phyloP scores from a whole-genome alignment of 345 rosid genomes.

The Eutrema yunnanense region DNA sequence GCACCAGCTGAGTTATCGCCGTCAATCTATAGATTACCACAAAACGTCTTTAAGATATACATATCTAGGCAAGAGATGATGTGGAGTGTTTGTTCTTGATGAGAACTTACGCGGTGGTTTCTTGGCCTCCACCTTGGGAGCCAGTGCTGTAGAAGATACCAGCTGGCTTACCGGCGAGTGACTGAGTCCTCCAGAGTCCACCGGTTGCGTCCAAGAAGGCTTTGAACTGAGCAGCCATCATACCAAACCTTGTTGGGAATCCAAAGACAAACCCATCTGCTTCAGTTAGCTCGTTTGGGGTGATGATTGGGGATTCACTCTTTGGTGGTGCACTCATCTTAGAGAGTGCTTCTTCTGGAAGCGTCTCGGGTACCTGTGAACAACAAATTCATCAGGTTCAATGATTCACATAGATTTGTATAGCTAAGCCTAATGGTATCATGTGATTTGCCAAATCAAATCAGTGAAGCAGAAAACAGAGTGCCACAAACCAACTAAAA shows the following conservation, averaged over 20 bases:
- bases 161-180: conserved; percentile 95
- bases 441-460: neutral
- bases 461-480: neutral
- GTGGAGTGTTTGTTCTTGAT: neutral
- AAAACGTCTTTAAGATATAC: neutral
- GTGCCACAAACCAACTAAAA: neutral
- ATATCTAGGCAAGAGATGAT: neutral
- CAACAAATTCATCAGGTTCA: conserved; percentile 4
- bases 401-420: neutral
- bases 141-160: conserved; percentile 97
- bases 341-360: conserved; percentile 69
- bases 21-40: conserved; percentile 52
- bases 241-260: conserved; percentile 96
- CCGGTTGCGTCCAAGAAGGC: conserved; percentile 95
- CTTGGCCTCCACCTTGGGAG: conserved; percentile 99
- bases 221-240: conserved; percentile 99
- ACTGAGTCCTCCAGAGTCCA: conserved; percentile 87
- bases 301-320: conserved; percentile 70
- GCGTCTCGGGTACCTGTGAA: conserved; percentile 80
- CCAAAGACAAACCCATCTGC: conserved; percentile 91
- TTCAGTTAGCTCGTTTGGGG: conserved; percentile 70
- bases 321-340: conserved; percentile 94
- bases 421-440: neutral
- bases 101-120: conserved; percentile 81
- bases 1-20: conserved; percentile 91